Base-by-base conservation (phyloP, 2,329 filamentous ascomycete genomes). In the Curvularia spicifera region DNA sequence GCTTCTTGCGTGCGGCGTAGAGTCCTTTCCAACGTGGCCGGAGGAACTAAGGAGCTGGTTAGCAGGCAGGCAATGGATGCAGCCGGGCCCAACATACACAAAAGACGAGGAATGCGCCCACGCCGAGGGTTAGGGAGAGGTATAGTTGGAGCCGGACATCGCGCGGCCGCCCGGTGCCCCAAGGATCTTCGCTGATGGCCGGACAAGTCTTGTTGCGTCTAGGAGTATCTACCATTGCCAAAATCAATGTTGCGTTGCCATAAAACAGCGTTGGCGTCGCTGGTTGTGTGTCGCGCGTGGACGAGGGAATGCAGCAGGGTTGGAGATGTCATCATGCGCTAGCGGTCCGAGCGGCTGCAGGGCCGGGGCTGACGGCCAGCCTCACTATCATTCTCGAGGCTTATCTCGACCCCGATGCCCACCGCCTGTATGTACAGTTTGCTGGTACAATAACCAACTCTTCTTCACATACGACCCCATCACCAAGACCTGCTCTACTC, bases 1-100 rank as follows among this genome's bases (percentile, higher is more conserved):
- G 88, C 69, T 89, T 88, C 78, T 93, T 95, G 57, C 95, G 87
- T 46, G 95, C 95, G 31, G 93, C 89, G 76, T 98, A 99, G 1
- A 99, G 84, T 22, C 88, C 85, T 48, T 91, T 90, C 95, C 95
- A 99, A 87, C 92, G 88, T 64, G 93, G 93, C 48, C 95, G 89
- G 26, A 99, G 82, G 47, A 93, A 81, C 91, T 95, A 71, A 8
- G 26, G 12, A 24, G n/a, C 33, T 18, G 31, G 57, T 79, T 37
- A 79, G 71, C 52, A 57, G 33, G 35, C 9, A 39, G 28, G 40
- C 26, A 24, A 18, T 12, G 20, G 53, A n/a, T 18, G 51, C 24
- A 20, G 60, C 53, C 43, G 52, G 49, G 33, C 44, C 42, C 76
- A 31, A 64, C 86, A 68, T 80, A 91, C 87, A 73, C 91, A 95